phyloP scores from a whole-genome alignment of 2,329 filamentous ascomycete species.

The Akanthomyces lecanii region DNA sequence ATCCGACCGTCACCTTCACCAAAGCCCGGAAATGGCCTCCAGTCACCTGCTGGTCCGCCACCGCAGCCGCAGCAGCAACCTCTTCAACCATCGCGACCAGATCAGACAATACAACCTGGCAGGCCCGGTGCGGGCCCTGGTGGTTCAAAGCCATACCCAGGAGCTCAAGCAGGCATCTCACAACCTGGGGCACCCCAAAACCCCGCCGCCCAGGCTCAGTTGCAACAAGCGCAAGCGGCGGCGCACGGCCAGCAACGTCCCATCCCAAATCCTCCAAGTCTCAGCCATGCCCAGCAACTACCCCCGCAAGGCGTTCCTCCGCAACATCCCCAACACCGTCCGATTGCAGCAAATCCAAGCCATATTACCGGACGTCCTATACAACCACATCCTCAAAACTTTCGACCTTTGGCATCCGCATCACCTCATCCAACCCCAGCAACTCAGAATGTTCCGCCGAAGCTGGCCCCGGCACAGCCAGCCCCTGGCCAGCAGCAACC shows the following conservation, averaged over 20 bases:
- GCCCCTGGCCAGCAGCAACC: conserved; percentile 27
- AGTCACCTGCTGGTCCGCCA: conserved; percentile 32
- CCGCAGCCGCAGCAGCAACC: conserved; percentile 30
- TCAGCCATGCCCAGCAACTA: conserved; percentile 6
- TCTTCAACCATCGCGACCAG: not conserved
- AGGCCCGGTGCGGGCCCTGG: conserved; percentile 29
- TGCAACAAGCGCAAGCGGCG: conserved; percentile 17
- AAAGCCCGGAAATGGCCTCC: conserved; percentile 29
- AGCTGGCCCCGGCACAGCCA: conserved; percentile 24
- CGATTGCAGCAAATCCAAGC: conserved; percentile 10
- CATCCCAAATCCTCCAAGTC: conserved; percentile 11
- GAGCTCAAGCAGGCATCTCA: conserved; percentile 26
- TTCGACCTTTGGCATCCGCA: conserved; percentile 32
- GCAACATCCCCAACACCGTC: conserved; percentile 18
- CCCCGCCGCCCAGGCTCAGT: conserved; percentile 18
- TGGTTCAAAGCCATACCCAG: conserved; percentile 37
- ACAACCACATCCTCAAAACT: conserved; percentile 21
- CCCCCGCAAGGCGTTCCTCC: conserved; percentile 14
- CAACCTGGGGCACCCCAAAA: conserved; percentile 25
- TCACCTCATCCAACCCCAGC: conserved; percentile 26
- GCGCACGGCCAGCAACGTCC: conserved; percentile 17
- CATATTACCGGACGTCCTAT: conserved; percentile 22
- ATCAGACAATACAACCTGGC: conserved; percentile 17
- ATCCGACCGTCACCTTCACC: conserved; percentile 28
- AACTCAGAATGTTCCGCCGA: conserved; percentile 25